Evolutionary conservation across 768 basidiomycete genomes (phyloP).

Genomic region (Lentinus tigrinus): DNA sequence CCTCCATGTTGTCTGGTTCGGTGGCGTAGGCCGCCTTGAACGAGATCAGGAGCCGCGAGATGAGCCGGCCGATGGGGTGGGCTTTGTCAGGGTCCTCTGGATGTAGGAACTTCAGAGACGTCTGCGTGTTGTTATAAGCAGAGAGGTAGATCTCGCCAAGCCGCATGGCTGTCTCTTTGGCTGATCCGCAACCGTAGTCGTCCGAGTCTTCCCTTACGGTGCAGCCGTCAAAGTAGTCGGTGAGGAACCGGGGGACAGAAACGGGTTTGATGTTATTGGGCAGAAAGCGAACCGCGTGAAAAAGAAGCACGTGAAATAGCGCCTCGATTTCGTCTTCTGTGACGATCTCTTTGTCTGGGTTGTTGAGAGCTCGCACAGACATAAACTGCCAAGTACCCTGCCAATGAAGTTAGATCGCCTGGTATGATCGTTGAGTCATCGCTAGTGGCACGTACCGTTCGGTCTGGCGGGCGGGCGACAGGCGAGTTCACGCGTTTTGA

Average conservation of each 20-base stretch:
- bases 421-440: too few species aligned
- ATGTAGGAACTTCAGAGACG: not conserved
- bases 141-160: not conserved
- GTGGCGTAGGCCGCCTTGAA: too few species aligned
- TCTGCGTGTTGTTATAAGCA: not conserved
- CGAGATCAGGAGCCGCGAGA: too few species aligned
- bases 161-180: not conserved
- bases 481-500: not conserved
- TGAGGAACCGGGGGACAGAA: conserved; percentile 2
- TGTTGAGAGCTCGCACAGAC: not conserved
- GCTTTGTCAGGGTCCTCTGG: not conserved
- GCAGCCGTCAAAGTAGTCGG: conserved; percentile 7
- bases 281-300: conserved; percentile 10
- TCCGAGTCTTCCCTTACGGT: not conserved
- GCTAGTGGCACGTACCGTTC: not conserved
- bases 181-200: not conserved
- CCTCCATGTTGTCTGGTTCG: too few species aligned
- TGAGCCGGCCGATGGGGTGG: not conserved
- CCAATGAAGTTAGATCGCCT: too few species aligned
- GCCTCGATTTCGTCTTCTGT: conserved; percentile 9
- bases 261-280: conserved; percentile 9
- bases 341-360: not conserved
- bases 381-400: conserved; percentile 13
- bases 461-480: not conserved
- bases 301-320: conserved; percentile 4